Evolutionary conservation across 768 basidiomycete species (phyloP).

Genomic region (Boletus pseudopeckii): DNA sequence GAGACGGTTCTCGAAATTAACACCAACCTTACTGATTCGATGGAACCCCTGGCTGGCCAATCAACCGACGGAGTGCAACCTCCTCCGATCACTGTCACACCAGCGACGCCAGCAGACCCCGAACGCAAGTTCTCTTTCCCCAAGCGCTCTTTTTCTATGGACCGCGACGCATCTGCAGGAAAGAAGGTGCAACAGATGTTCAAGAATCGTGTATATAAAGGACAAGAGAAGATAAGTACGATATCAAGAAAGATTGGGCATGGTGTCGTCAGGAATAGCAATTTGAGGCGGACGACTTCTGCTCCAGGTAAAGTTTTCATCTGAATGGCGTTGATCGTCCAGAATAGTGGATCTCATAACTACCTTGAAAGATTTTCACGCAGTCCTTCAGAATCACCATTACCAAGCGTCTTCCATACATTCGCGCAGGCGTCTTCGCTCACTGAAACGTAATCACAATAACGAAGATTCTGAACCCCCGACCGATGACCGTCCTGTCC

Average conservation of each 20-base stretch:
- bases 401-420: constrained; percentile 84
- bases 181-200: constrained; percentile 77
- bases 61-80: neutral
- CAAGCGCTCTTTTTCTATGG: constrained; percentile 31
- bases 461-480: constrained; percentile 32
- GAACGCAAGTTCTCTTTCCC: constrained; percentile 16
- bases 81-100: constrained; percentile 55
- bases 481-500: constrained; percentile 37
- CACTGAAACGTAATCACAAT: constrained; percentile 37
- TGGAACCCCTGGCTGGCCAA: constrained; percentile 4
- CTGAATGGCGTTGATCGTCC: neutral
- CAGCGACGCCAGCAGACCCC: constrained; percentile 51
- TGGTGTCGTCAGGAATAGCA: constrained; percentile 56
- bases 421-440: constrained; percentile 61
- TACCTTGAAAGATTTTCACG: constrained; percentile 59
- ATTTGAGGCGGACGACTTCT: constrained; percentile 58
- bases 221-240: constrained; percentile 67
- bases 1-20: constrained; percentile 15
- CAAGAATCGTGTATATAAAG: constrained; percentile 70
- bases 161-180: constrained; percentile 50
- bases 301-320: constrained; percentile 54
- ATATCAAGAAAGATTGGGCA: constrained; percentile 76
- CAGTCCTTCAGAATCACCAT: constrained; percentile 53
- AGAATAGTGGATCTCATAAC: neutral
- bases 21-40: neutral